Conservation (phyloP, 2,329 filamentous ascomycete species). For the Magnaporthiopsis incrustans region DNA sequence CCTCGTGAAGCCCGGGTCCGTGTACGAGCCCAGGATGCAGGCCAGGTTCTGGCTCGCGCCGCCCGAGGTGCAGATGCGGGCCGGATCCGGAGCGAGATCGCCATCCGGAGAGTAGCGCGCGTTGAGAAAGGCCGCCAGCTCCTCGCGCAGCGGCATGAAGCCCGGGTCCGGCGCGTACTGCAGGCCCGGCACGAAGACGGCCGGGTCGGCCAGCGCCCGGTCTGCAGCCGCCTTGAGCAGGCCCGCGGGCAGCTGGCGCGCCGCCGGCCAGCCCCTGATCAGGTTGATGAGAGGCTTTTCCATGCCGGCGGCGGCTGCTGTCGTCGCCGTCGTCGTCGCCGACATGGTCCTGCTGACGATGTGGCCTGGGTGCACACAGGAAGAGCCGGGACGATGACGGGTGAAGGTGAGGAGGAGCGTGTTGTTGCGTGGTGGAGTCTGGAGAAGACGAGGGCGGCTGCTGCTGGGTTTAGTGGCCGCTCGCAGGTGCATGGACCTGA, state of each 20-base stretch:
- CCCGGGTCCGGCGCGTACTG: conserved; percentile 75
- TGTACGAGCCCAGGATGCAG: conserved; percentile 68
- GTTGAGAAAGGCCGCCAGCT: conserved; percentile 63
- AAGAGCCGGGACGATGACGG: not conserved
- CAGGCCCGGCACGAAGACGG: conserved; percentile 54
- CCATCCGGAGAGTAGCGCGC: conserved; percentile 41
- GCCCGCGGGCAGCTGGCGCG: conserved; percentile 54
- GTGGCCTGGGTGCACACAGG: not conserved
- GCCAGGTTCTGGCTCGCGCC: conserved; percentile 80
- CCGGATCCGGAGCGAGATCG: conserved; percentile 28
- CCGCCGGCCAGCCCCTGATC: conserved; percentile 59
- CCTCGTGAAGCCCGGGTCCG: conserved; percentile 67
- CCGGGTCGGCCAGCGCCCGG: conserved; percentile 51
- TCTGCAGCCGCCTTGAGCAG: conserved; percentile 54
- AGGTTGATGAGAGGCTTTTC: conserved; percentile 49
- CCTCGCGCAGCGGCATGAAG: conserved; percentile 58
- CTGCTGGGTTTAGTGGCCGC: not conserved
- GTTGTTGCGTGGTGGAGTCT: too few species aligned
- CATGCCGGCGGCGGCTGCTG: not conserved
- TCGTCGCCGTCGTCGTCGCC: not conserved
- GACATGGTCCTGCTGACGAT: conserved; percentile 2
- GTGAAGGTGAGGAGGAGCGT: not conserved
- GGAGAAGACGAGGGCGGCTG: too few species aligned
- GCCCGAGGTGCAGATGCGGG: conserved; percentile 72
- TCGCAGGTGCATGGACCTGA: not conserved